These are phyloP conservation scores for Coprinopsis strossmayeri DNA, from an alignment of 768 basidiomycete genomes.

Conservation along the genomic window DNA sequence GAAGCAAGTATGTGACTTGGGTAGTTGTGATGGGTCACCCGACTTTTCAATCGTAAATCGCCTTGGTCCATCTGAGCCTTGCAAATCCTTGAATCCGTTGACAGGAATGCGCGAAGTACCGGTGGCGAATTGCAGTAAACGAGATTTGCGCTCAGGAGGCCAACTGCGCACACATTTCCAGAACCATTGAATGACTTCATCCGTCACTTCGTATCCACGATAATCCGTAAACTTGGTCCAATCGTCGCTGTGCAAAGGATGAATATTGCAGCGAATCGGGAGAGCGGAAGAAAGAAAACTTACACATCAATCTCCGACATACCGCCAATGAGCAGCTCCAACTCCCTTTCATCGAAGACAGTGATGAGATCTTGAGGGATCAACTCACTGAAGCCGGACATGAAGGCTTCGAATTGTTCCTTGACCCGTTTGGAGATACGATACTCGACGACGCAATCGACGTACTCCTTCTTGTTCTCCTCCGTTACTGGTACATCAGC, in stretches of 20 bases:
- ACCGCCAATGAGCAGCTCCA: conserved; percentile 95
- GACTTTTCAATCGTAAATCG: conserved; percentile 99
- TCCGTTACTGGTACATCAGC: conserved; percentile 83
- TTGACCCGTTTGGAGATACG: conserved; percentile 96
- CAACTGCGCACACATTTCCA: conserved; percentile 98
- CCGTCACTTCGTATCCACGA: conserved; percentile 90
- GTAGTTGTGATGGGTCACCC: conserved; percentile 92
- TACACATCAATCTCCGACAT: conserved; percentile 99
- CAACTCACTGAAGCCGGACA: conserved; percentile 99
- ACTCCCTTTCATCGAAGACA: conserved; percentile 97
- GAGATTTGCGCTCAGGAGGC: conserved; percentile 97
- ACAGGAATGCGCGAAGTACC: conserved; percentile 96
- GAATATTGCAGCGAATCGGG: too few species aligned
- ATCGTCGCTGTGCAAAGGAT: conserved; percentile 57
- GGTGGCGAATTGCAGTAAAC: conserved; percentile 92
- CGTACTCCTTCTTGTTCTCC: conserved; percentile 99
- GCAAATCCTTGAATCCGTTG: conserved; percentile 97
- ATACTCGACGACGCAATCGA: conserved; percentile 91
- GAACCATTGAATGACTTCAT: conserved; percentile 99
- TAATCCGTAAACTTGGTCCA: conserved; percentile 99
- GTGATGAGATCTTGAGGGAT: conserved; percentile 97
- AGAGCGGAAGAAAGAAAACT: conserved; percentile 28
- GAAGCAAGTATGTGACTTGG: conserved; percentile 97
- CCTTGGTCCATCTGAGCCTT: conserved; percentile 95
- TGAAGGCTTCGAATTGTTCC: conserved; percentile 98